Base-by-base conservation (phyloP, 495 filamentous ascomycete species). In the Penicillium turbatum region DNA sequence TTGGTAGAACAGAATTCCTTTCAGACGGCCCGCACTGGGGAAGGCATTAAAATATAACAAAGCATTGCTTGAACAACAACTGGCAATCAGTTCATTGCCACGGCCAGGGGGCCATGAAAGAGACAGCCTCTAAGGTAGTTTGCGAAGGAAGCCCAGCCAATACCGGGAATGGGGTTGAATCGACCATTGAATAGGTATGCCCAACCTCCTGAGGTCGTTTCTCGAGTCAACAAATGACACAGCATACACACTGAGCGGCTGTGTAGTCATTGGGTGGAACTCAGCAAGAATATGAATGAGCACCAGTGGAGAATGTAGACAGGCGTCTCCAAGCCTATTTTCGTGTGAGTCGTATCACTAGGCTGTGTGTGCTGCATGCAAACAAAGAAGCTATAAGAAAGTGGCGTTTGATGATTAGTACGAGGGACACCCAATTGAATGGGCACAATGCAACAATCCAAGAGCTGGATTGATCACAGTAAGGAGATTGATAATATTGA, bases 301-400 rank as follows among this genome's bases (percentile, higher is more conserved):
- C 24, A 24, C 2, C 5, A 26, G 47, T 36, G 36, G 35, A 29
- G 13, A 49, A 38, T 31, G 35, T 10, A 27, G 19, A 37, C 17
- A 8, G 19, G 19, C 21, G 2, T 17, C 17, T 30, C 5, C 21
- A 30, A 11, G 21, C 19, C 17, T 17, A 42, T 26, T 6, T 34
- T 51, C 27, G 38, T 51, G 42, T 51, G 49, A 51, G 12, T 12
- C n/a, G 3, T 38, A 38, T 38, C 48, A 43, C 38, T 17, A 27
- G 30, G 30, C 29, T 34, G 27, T 50, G 45, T 31, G 16, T 41
- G 29, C 37, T 51, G 29, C 48, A 32, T 17, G 30, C 11, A 41
- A 51, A 51, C 48, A 51, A 51, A 51, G 48, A 51, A 51, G 30
- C 8, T 21, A 35, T 6, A 9, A 10, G 21, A 27, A n/a, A 16